A percentile compares a stretch with the other conserved stretches of the same genome.
phyloP scores from a whole-genome alignment of 1,284 basidiomycete genomes.

The Amylostereum areolatum region DNA sequence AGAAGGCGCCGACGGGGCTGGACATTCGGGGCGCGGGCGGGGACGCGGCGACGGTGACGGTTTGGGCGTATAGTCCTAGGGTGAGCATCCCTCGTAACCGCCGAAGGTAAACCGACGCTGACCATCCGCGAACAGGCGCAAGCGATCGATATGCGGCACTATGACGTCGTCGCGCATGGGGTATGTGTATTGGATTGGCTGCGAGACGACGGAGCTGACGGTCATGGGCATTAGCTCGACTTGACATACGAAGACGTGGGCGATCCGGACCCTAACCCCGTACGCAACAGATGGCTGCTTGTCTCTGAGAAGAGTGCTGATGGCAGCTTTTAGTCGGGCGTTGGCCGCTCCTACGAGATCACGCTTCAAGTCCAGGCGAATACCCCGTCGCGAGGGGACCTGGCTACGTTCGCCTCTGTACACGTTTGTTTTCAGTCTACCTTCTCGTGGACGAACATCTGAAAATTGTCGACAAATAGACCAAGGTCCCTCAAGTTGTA shows the following conservation, averaged over 20 bases:
- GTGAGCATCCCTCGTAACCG: conserved; percentile 14
- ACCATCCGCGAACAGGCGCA: conserved; percentile 19
- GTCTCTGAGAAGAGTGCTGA: too few species aligned
- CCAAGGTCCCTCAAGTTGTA: conserved; percentile 28
- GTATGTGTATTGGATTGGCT: conserved; percentile 15
- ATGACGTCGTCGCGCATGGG: conserved; percentile 34
- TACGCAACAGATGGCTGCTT: too few species aligned
- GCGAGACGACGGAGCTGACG: not conserved
- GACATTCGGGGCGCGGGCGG: conserved; percentile 32
- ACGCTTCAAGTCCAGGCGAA: conserved; percentile 27
- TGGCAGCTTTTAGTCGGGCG: too few species aligned
- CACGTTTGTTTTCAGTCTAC: conserved; percentile 18
- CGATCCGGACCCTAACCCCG: conserved; percentile 33
- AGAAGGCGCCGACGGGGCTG: conserved; percentile 31
- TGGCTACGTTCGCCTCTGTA: conserved; percentile 26
- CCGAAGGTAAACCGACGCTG: not conserved
- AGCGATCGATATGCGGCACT: conserved; percentile 37
- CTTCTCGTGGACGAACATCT: too few species aligned
- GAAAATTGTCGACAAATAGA: too few species aligned
- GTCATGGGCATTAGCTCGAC: conserved; percentile 24
- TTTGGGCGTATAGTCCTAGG: conserved; percentile 37
- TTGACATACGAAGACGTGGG: conserved; percentile 38
- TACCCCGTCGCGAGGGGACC: conserved; percentile 26
- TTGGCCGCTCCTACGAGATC: conserved; percentile 34
- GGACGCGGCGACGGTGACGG: conserved; percentile 25